Conservation (phyloP, 2,329 filamentous ascomycete species). For the Stemphylium lycopersici region DNA sequence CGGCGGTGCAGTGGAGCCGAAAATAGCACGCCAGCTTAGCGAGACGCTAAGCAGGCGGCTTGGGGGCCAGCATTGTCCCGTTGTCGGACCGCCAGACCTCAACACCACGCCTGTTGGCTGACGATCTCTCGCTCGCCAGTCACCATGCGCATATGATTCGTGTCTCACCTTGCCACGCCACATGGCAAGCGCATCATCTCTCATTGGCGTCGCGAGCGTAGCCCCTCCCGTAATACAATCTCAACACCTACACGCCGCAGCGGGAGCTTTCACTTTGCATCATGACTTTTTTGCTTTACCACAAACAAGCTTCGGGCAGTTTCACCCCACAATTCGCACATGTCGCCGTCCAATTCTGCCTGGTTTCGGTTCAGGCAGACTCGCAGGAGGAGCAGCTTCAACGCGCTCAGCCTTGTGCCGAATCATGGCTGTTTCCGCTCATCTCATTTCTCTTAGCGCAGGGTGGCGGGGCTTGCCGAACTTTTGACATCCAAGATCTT, state of each 20-base stretch:
- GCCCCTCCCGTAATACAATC: constrained; percentile 2
- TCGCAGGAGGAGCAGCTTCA: constrained; percentile 14
- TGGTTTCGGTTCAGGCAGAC: constrained; percentile 30
- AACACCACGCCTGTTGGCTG: constrained; percentile 23
- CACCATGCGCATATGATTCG: constrained; percentile 12
- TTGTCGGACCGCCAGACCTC: constrained; percentile 13
- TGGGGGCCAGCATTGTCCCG: constrained; percentile 15
- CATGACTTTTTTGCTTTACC: constrained; percentile 24
- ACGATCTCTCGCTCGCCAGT: constrained; percentile 11
- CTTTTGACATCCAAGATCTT: constrained; percentile 12
- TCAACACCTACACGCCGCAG: constrained; percentile 6
- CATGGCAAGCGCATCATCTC: constrained; percentile 5
- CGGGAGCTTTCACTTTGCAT: constrained; percentile 12
- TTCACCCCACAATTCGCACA: constrained; percentile 13
- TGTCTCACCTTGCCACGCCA: constrained; percentile 7
- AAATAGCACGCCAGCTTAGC: constrained; percentile 16
- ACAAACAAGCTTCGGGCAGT: constrained; percentile 18
- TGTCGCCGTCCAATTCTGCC: constrained; percentile 18
- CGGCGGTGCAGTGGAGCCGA: constrained; percentile 1
- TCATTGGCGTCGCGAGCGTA: constrained; percentile 6
- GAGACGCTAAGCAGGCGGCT: constrained; percentile 6
- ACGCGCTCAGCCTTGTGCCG: constrained; percentile 26
- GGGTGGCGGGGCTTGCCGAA: constrained; percentile 36
- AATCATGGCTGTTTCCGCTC: constrained; percentile 23
- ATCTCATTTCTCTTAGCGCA: constrained; percentile 37